Evolutionary conservation across 202 grass and related monocot species (phyloP).

Genomic region (Musa balbisiana): DNA sequence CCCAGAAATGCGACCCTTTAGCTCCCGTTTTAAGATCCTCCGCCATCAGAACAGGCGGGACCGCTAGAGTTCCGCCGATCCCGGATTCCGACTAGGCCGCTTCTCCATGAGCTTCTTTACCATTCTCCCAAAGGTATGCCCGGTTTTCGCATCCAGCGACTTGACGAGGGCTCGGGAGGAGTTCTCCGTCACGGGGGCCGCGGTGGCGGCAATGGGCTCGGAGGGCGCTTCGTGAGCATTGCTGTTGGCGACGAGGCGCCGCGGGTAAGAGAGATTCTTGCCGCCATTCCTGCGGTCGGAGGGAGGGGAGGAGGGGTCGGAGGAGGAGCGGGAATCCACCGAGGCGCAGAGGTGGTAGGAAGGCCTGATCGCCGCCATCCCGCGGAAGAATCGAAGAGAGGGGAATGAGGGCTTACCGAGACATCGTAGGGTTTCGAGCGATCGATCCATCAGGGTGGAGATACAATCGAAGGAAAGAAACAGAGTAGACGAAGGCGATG

Average conservation of each 20-base stretch:
- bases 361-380: constrained; percentile 12
- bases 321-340: constrained; percentile 23
- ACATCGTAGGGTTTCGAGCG: background rate
- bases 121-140: constrained; percentile 67
- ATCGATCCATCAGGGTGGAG: too few relatives aligned
- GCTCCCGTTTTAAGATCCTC: constrained; percentile 22
- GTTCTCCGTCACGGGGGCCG: constrained; percentile 15
- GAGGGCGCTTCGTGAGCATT: constrained; percentile 14
- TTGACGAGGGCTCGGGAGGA: constrained; percentile 39
- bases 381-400: too few relatives aligned
- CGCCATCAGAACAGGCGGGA: constrained; percentile 15
- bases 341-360: constrained; percentile 27
- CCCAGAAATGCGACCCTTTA: constrained; percentile 53
- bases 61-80: constrained; percentile 8
- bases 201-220: background rate
- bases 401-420: background rate
- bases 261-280: constrained; percentile 13
- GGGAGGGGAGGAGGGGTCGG: constrained; percentile 16
- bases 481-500: too few relatives aligned
- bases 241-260: constrained; percentile 32
- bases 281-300: constrained; percentile 4
- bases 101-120: constrained; percentile 76
- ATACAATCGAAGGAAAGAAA: too few relatives aligned
- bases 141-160: constrained; percentile 26
- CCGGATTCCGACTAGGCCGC: constrained; percentile 25